Base-by-base conservation (phyloP, 1,284 basidiomycete genomes). In the Trichosporon ovoides region DNA sequence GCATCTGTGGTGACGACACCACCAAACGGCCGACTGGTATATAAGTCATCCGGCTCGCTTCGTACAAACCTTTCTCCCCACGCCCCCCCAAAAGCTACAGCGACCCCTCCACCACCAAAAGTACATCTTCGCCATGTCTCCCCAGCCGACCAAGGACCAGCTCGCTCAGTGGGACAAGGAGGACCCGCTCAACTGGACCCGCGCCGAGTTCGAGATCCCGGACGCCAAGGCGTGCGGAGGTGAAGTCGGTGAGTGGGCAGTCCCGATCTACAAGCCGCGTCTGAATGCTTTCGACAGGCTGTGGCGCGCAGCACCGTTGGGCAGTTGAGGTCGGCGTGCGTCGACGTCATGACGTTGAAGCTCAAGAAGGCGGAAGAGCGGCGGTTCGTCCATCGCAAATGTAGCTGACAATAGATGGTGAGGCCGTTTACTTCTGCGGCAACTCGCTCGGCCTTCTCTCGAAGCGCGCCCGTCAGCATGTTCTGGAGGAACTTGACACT, bases 361-460 rank as follows among this genome's bases (percentile, higher is more conserved):
- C 24, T 9, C n/a, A 14, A 35, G 33, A 7, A 12, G 6, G 18
- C 31, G 24, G 19, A n/a, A n/a, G n/a, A n/a, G n/a, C n/a, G n/a
- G n/a, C n/a, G n/a, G n/a, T n/a, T n/a, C n/a, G n/a, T n/a, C n/a
- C n/a, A n/a, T n/a, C n/a, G n/a, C n/a, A n/a, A n/a, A n/a, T n/a
- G n/a, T 11, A 1, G 49, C 56, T 61, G 50, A 61, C 56, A 38
- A 13, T 58, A 68, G 72, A 75, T 28, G 74, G 72, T 10, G 66
- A 73, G 20, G 68, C 71, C 2, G 84, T 87, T 38, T 99, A 98
- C 77, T 85, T 99, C 53, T 96, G 91, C 76, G 96, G 95, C 48
- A 98, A 99, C 79, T 97, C 93, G 43, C 83, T 98, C 3, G 95
- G 95, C 1, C 82, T 88, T 50, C 81, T 93, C 67, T 84, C 88